Conservation (phyloP, 2,329 filamentous ascomycete genomes). For the Fusarium fracticaudum region DNA sequence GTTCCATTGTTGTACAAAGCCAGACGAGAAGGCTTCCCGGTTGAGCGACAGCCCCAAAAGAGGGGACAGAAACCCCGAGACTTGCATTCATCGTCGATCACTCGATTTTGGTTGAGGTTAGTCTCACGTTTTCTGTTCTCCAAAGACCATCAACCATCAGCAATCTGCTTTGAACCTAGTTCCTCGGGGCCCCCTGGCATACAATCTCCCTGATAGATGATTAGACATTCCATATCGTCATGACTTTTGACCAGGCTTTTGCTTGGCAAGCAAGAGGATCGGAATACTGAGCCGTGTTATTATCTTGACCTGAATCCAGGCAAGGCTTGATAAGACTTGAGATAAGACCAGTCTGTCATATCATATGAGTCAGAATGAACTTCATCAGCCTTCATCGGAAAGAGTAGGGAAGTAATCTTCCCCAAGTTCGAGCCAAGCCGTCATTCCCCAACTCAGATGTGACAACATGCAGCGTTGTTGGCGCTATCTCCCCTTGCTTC, state of each 20-base stretch:
- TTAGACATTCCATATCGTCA: neutral
- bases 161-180: neutral
- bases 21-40: rapidly evolving
- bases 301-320: neutral
- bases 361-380: neutral
- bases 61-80: neutral
- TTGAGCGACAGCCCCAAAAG: too few relatives aligned
- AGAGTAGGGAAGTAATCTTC: neutral
- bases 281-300: neutral
- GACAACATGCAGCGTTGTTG: neutral
- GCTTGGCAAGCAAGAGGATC: neutral
- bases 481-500: neutral
- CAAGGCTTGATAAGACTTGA: neutral
- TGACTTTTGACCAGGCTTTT: rapidly evolving
- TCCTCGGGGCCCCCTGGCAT: rapidly evolving
- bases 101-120: rapidly evolving
- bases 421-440: neutral
- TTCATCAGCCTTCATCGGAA: neutral
- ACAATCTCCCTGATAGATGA: too few relatives aligned
- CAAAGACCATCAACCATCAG: neutral
- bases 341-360: neutral
- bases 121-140: neutral
- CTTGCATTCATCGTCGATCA: neutral
- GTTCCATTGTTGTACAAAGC: neutral
- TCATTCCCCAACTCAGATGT: neutral